A percentile compares a stretch with the other conserved stretches of the same genome.
These are phyloP conservation scores for Mikania micrantha DNA, from an alignment of 129 eudicot genomes.

Conservation along the genomic window DNA sequence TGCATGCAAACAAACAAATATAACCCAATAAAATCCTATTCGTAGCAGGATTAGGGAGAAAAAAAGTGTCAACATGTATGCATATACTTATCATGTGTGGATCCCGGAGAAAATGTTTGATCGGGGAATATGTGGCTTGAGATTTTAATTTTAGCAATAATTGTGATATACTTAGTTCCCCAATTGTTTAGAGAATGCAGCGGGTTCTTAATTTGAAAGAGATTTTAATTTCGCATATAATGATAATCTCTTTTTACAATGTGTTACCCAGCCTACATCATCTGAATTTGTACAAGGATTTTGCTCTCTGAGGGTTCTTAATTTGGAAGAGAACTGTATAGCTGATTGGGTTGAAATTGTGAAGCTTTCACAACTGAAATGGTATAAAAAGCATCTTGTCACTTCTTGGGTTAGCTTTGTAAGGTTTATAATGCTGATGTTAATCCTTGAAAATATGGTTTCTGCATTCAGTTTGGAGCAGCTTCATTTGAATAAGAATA, in stretches of 20 bases:
- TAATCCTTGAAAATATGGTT: slow-evolving; percentile 8
- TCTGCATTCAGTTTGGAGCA: slow-evolving; percentile 70
- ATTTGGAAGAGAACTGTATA: slow-evolving; percentile 82
- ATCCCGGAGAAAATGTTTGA: neutral
- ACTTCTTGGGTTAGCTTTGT: neutral
- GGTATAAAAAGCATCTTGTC: slow-evolving; percentile 42
- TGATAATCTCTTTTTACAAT: neutral
- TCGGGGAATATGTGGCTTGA: neutral
- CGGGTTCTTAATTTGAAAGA: too few species aligned
- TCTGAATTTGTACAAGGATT: slow-evolving; percentile 71
- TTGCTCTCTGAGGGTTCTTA: slow-evolving; percentile 53
- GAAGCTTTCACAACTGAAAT: slow-evolving; percentile 63
- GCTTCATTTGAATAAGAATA: slow-evolving; percentile 80
- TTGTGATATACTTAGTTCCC: too few species aligned
- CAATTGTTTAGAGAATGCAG: too few species aligned
- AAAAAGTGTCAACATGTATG: too few species aligned
- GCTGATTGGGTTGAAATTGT: slow-evolving; percentile 76
- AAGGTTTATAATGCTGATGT: neutral
- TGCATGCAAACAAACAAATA: too few species aligned
- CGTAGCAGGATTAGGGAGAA: too few species aligned
- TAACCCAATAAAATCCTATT: too few species aligned
- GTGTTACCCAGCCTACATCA: slow-evolving; percentile 45
- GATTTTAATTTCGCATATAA: slow-evolving; percentile 3
- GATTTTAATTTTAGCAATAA: neutral
- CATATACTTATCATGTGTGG: neutral